Evolutionary conservation across 1,139 yeast species (phyloP), one percentile per base, ranked within the genome.

Genomic region (Yamadazyma pseudoaaseri): DNA sequence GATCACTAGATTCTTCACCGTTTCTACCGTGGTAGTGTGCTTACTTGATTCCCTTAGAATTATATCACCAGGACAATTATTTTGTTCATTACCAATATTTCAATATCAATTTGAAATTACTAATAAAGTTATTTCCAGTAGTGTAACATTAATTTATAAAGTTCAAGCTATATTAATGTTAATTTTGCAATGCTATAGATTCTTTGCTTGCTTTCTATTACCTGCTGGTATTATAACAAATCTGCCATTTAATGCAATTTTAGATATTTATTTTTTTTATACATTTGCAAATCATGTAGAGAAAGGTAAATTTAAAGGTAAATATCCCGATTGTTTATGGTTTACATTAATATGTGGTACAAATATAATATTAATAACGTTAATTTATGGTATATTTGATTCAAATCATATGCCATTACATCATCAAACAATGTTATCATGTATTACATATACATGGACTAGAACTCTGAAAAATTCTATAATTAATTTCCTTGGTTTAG

Each of bases 361-460:
- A 5, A 51, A 67, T 20, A 70, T 75, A 12, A 50, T 69, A 10
- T 33, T 60, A 4, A 36, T 62, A 5, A 55, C 66, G 10, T 39
- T 64, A 5, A 37, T 57, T 5, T 60, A 66, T 32, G 51, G 52
- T n/a, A 37, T 52, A 6, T 44, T 60, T 20, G 54, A 51, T 27
- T 39, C 46, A 1, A n/a, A 22, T 6, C 51, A 50, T 34, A 41
- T 51, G 28, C 54, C 62, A 0, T 33, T 45, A 11, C 64, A 61
- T 42, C 70, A 65, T 41, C 59, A 52, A 30, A 57, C 61, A 58
- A 60, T 76, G 56, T 54, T 75, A 21, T 68, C 78, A 5, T 76
- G 82, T 26, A 63, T 79, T 34, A 73, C 81, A 2, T 79, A 70
- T 48, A 68, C 79, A 22, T 79, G 84, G 84, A 73, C 81, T 13